A percentile compares a stretch with the other conserved stretches of the same genome.
Evolutionary conservation across 805 yeast species (phyloP).

Genomic region (Barnettozyma vustinii): DNA sequence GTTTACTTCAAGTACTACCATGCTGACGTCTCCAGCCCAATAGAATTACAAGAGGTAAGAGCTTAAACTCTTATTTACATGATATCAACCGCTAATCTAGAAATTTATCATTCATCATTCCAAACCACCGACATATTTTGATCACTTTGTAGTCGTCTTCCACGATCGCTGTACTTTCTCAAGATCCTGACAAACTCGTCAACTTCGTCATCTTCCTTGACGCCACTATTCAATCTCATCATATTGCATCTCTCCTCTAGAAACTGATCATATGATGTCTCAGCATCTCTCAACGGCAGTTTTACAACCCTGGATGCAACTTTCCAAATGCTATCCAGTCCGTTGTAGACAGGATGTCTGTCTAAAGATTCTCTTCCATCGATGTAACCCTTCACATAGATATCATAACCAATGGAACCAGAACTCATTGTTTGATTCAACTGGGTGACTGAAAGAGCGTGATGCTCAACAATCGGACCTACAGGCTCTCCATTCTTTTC

Average conservation of each 20-base stretch:
- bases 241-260: conserved; percentile 23
- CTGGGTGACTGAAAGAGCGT: conserved; percentile 16
- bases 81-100: not conserved
- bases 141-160: conserved; percentile 13
- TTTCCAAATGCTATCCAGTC: conserved; percentile 29
- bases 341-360: conserved; percentile 21
- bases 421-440: conserved; percentile 20
- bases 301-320: conserved; percentile 26
- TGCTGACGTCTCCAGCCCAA: not conserved
- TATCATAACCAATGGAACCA: conserved; percentile 33
- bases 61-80: conserved; percentile 1
- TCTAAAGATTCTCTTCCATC: conserved; percentile 25
- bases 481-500: conserved; percentile 4
- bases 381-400: conserved; percentile 32
- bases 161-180: conserved; percentile 27
- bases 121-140: conserved; percentile 12
- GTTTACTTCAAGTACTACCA: conserved; percentile 50
- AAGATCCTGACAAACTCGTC: conserved; percentile 20
- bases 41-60: conserved; percentile 11
- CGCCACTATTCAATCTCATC: conserved; percentile 21
- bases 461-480: conserved; percentile 12
- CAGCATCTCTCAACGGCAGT: conserved; percentile 17
- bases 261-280: conserved; percentile 18
- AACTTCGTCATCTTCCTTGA: conserved; percentile 16
- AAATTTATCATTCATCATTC: conserved; percentile 18